Conservation (phyloP, 192 early-diverging fungal species). For the Chytriomyces sp. region DNA sequence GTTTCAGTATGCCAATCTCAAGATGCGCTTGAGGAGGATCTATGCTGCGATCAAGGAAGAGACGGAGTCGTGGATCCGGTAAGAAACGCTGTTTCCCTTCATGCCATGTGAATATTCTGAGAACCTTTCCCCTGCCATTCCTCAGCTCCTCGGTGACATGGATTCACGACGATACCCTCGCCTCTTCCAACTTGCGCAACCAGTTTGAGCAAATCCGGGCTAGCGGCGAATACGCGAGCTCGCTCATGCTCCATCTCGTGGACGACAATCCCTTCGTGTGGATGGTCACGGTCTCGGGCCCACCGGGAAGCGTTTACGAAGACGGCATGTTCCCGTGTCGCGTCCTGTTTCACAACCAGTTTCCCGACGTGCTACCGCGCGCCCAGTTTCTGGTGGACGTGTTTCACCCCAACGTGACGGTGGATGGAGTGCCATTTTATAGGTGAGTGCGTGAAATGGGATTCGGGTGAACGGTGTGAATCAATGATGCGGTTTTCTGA, state of each 20-base stretch:
- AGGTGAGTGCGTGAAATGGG: constrained; percentile 27
- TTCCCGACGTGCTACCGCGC: constrained; percentile 57
- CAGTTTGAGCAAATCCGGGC: constrained; percentile 60
- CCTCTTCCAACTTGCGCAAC: constrained; percentile 54
- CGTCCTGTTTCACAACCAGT: constrained; percentile 59
- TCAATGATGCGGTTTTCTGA: not conserved
- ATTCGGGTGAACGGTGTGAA: not conserved
- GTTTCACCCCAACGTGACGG: constrained; percentile 63
- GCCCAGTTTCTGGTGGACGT: constrained; percentile 59
- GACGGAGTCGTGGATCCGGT: constrained; percentile 52
- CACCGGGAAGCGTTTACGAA: constrained; percentile 56
- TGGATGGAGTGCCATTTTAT: constrained; percentile 61
- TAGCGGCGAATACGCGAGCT: constrained; percentile 46
- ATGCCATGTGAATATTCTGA: not conserved
- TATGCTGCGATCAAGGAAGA: constrained; percentile 46
- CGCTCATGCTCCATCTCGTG: constrained; percentile 51
- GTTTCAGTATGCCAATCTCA: constrained; percentile 38
- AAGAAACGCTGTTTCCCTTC: constrained; percentile 15
- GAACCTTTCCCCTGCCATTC: no score
- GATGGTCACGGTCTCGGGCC: constrained; percentile 53
- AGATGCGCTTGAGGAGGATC: constrained; percentile 48
- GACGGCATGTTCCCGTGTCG: constrained; percentile 60
- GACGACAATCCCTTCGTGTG: constrained; percentile 64
- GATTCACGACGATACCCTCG: constrained; percentile 52
- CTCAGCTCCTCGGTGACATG: constrained; percentile 42